A percentile compares a stretch with the other conserved stretches of the same genome.
Evolutionary conservation across 2,329 filamentous ascomycete species (phyloP).

Genomic region (Neonectria neomacrospora): DNA sequence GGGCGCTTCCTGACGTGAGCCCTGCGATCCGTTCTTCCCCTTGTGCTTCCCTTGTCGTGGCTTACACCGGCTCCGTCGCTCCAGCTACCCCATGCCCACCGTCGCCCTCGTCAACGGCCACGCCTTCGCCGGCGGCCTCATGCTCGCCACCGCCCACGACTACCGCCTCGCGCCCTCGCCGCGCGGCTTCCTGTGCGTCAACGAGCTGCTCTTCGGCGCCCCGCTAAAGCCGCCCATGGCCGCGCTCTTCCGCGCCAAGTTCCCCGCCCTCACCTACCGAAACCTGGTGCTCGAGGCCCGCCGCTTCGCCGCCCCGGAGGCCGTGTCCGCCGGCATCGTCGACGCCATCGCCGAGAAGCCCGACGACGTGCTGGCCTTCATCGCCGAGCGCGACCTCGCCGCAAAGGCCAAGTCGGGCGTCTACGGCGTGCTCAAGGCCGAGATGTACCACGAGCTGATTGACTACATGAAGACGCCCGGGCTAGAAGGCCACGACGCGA

Average conservation of each 20-base stretch:
- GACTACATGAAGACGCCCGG: slow-evolving; percentile 64
- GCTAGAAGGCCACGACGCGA: slow-evolving; percentile 61
- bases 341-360: slow-evolving; percentile 72
- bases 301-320: slow-evolving; percentile 71
- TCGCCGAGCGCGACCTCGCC: slow-evolving; percentile 68
- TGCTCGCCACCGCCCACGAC: slow-evolving; percentile 84
- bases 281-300: slow-evolving; percentile 78
- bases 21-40: too few species aligned
- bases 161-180: slow-evolving; percentile 80
- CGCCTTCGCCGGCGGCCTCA: slow-evolving; percentile 83
- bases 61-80: neutral
- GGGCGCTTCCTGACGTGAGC: slow-evolving; percentile 61
- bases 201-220: slow-evolving; percentile 83
- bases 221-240: slow-evolving; percentile 80
- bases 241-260: slow-evolving; percentile 78
- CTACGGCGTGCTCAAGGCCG: slow-evolving; percentile 77
- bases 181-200: slow-evolving; percentile 80
- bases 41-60: neutral
- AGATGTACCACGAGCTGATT: slow-evolving; percentile 78
- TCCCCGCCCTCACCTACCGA: slow-evolving; percentile 66
- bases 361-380: slow-evolving; percentile 69
- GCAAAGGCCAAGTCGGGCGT: slow-evolving; percentile 72
- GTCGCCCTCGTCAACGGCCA: slow-evolving; percentile 84
- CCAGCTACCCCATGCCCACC: slow-evolving; percentile 80
- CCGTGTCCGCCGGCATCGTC: slow-evolving; percentile 73